phyloP scores from a whole-genome alignment of 208 protist species.

The Crithidia expoeki region DNA sequence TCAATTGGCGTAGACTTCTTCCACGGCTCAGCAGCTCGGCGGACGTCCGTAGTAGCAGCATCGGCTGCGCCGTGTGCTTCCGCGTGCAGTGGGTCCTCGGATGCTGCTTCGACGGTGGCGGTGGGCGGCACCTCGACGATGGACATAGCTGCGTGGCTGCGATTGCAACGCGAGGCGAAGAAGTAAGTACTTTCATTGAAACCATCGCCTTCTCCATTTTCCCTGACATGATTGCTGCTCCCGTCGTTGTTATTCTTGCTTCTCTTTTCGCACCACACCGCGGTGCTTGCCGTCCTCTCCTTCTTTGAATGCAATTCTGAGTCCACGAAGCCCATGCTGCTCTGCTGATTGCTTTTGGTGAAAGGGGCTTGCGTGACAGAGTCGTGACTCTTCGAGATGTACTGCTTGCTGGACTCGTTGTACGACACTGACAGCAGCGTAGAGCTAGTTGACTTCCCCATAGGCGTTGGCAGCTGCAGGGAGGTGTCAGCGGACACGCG shows the following conservation, averaged over 20 bases:
- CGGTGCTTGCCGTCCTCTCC: too few relatives aligned
- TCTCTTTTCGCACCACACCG: background rate
- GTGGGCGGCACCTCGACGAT: conserved; percentile 12
- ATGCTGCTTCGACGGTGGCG: background rate
- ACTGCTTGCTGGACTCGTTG: background rate
- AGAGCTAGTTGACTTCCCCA: background rate
- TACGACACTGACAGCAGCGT: background rate
- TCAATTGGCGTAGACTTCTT: background rate
- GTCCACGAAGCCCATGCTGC: too few relatives aligned
- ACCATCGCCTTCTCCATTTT: background rate
- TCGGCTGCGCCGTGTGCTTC: background rate
- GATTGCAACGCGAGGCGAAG: background rate
- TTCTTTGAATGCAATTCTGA: too few relatives aligned
- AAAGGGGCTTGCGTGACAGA: background rate
- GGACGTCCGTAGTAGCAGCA: background rate
- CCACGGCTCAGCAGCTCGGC: background rate
- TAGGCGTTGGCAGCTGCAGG: background rate
- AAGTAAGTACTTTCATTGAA: background rate
- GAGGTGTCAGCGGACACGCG: background rate
- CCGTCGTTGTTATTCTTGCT: background rate
- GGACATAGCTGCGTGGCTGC: conserved; percentile 1
- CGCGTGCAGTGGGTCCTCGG: conserved; percentile 5
- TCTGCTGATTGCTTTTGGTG: background rate
- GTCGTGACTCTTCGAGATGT: background rate
- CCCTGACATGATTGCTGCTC: background rate